Conservation (phyloP, 2,329 filamentous ascomycete genomes). For the Calonectria pauciramosa region DNA sequence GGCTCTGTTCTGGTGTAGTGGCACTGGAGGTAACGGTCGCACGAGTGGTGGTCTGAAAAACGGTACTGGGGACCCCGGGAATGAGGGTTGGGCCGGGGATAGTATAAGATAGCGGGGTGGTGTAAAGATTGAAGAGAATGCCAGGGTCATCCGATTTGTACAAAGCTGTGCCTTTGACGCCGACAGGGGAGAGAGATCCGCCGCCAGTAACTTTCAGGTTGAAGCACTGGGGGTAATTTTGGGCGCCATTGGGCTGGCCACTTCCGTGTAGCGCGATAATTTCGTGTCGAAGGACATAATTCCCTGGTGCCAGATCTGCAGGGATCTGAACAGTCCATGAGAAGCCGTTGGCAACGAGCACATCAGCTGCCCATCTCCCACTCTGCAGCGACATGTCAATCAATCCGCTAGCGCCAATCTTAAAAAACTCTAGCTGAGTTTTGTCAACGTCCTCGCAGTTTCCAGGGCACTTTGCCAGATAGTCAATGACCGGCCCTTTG, state of each 20-base stretch:
- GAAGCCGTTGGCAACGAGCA: slow-evolving; percentile 58
- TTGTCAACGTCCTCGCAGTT: slow-evolving; percentile 69
- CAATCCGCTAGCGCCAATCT: slow-evolving; percentile 71
- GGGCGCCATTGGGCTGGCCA: slow-evolving; percentile 59
- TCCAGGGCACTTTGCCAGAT: slow-evolving; percentile 71
- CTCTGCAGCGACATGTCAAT: slow-evolving; percentile 60
- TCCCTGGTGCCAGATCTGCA: slow-evolving; percentile 48
- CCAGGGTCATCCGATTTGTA: slow-evolving; percentile 48
- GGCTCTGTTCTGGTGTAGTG: background rate
- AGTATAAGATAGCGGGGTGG: slow-evolving; percentile 40
- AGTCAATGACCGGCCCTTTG: slow-evolving; percentile 71
- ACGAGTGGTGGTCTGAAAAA: background rate
- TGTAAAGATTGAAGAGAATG: slow-evolving; percentile 52
- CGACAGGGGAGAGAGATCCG: slow-evolving; percentile 50
- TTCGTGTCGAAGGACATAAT: slow-evolving; percentile 66
- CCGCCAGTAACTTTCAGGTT: slow-evolving; percentile 61
- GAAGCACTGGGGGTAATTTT: slow-evolving; percentile 66
- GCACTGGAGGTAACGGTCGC: background rate
- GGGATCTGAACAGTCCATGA: slow-evolving; percentile 53
- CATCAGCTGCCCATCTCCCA: slow-evolving; percentile 52
- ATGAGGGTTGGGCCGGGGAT: slow-evolving; percentile 46
- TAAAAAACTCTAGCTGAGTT: slow-evolving; percentile 70
- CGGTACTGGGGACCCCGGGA: background rate
- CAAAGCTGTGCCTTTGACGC: slow-evolving; percentile 48
- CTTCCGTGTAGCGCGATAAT: slow-evolving; percentile 65